A percentile compares a stretch with the other conserved stretches of the same genome.
Conservation (phyloP, 225 moss, liverwort and hornwort genomes). For the Bryoerythrophyllum caledonicum region DNA sequence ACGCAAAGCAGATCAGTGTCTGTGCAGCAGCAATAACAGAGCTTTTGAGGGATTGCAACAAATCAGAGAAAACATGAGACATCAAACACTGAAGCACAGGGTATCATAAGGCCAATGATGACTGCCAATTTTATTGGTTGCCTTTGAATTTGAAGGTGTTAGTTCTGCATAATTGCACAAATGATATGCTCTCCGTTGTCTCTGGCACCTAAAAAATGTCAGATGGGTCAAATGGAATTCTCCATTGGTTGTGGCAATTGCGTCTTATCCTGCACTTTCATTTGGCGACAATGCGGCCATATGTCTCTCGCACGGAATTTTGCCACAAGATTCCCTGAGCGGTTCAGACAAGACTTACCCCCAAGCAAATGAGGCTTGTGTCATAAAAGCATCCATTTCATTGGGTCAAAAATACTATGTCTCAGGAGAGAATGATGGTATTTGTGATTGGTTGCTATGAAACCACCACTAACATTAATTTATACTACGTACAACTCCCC, state of each 20-base stretch:
- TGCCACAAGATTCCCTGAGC: background rate
- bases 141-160: background rate
- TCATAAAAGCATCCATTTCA: background rate
- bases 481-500: too few species aligned
- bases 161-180: background rate
- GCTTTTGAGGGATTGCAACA: background rate
- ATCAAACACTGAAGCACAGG: background rate
- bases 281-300: too few species aligned
- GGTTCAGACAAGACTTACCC: background rate
- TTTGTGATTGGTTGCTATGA: too few species aligned
- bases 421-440: background rate
- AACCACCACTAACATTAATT: too few species aligned
- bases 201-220: background rate
- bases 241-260: background rate
- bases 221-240: background rate
- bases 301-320: background rate
- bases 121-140: background rate
- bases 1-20: background rate
- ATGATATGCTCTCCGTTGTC: background rate
- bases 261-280: background rate
- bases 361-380: background rate
- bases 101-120: slow-evolving; percentile 2
- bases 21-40: background rate
- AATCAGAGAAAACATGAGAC: background rate
- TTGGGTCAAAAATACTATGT: background rate